Percentiles rank a stretch among this genome's conserved stretches.
Evolutionary conservation across 2,329 filamentous ascomycete genomes (phyloP).

Genomic region (Sporothrix brasiliensis): DNA sequence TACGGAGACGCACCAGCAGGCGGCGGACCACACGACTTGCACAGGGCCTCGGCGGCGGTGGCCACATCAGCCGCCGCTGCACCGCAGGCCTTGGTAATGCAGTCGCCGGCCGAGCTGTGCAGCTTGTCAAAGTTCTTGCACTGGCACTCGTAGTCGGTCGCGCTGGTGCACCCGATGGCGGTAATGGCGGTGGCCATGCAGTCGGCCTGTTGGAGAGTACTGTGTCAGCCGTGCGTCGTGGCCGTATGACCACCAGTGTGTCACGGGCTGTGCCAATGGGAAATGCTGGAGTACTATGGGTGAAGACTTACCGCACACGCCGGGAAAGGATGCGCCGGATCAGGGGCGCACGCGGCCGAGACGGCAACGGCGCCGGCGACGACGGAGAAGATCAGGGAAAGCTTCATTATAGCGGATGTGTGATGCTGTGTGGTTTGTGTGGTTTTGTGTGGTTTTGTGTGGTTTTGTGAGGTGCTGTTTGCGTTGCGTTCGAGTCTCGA

Average conservation of each 20-base stretch:
- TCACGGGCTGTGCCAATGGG: too few relatives aligned
- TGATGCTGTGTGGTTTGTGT: background rate
- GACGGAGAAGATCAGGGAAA: slow-evolving; percentile 15
- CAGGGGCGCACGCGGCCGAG: slow-evolving; percentile 28
- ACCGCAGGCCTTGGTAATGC: slow-evolving; percentile 26
- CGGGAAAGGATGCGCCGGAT: slow-evolving; percentile 27
- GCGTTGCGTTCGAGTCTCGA: background rate
- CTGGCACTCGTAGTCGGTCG: slow-evolving; percentile 32
- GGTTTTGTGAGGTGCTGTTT: background rate
- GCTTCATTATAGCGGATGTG: slow-evolving; percentile 21
- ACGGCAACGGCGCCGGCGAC: slow-evolving; percentile 10
- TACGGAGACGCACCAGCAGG: too few relatives aligned
- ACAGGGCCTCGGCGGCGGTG: slow-evolving; percentile 22
- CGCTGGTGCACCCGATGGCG: slow-evolving; percentile 23
- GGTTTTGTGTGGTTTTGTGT: background rate
- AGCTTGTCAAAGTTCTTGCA: slow-evolving; percentile 30
- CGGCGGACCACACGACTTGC: slow-evolving; percentile 11
- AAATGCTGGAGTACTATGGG: background rate
- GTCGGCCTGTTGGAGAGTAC: background rate
- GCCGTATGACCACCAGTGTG: too few relatives aligned
- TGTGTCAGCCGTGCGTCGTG: too few relatives aligned
- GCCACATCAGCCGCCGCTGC: slow-evolving; percentile 12
- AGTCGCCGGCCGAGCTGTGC: slow-evolving; percentile 8
- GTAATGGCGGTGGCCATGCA: slow-evolving; percentile 28
- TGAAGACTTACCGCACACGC: slow-evolving; percentile 25